Evolutionary conservation across 768 basidiomycete genomes (phyloP).

Genomic region (Amylocystis lapponica): DNA sequence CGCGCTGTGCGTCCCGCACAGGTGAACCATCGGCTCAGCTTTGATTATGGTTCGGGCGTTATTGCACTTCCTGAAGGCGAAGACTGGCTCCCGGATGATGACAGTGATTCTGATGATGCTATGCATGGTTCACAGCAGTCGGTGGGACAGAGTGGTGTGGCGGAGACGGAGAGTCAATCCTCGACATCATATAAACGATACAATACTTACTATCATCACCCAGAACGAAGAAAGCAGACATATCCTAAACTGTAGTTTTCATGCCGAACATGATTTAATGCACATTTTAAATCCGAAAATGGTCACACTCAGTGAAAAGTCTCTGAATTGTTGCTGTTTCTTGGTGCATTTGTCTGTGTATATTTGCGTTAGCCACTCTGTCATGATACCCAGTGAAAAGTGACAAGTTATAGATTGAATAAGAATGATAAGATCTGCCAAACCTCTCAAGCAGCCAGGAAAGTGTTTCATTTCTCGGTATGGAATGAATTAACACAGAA

Average conservation of each 20-base stretch:
- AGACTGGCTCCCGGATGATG: conserved; percentile 53
- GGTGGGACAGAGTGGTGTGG: conserved; percentile 27
- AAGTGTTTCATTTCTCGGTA: no score
- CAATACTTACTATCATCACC: conserved; percentile 83
- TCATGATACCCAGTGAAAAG: no score
- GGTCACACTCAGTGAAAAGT: no score
- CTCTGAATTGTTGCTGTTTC: no score
- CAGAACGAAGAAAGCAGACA: conserved; percentile 51
- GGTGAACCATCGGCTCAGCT: conserved; percentile 65
- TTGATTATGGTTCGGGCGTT: conserved; percentile 81
- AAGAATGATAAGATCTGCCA: no score
- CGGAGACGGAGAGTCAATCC: conserved; percentile 18
- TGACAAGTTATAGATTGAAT: no score
- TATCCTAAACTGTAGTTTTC: background rate
- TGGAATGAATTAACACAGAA: no score
- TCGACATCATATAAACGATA: conserved; percentile 51
- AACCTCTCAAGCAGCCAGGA: no score
- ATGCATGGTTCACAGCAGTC: conserved; percentile 40
- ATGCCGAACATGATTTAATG: background rate
- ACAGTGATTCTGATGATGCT: conserved; percentile 43
- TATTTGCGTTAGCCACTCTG: no score
- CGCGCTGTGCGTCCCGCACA: background rate
- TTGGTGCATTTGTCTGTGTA: no score
- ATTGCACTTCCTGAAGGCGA: conserved; percentile 78
- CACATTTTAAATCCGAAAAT: no score